Conservation (phyloP, 78 protist species). For the Monosiga brevicollis region DNA sequence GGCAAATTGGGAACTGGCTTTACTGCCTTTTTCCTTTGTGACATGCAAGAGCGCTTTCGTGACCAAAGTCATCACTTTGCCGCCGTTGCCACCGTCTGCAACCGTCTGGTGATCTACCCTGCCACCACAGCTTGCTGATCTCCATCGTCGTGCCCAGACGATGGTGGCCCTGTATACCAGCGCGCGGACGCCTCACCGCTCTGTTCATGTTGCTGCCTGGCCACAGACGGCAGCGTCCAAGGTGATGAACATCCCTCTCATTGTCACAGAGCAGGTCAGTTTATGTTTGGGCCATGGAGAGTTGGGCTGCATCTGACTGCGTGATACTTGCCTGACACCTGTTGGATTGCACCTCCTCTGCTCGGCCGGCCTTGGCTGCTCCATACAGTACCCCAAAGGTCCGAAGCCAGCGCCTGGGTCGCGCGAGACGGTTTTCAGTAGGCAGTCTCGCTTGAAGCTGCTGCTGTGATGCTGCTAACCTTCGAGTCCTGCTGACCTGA, state of each 20-base stretch:
- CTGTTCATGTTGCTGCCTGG: not conserved
- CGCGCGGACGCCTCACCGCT: not conserved
- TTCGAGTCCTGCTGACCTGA: not conserved
- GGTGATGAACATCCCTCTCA: not conserved
- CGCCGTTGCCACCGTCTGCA: not conserved
- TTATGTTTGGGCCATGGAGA: not conserved
- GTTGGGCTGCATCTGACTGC: not conserved
- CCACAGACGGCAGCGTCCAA: not conserved
- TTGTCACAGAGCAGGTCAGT: conserved; percentile 4
- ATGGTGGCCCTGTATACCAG: not conserved
- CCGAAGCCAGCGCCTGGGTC: too few relatives aligned
- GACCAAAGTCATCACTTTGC: not conserved
- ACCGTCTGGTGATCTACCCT: not conserved
- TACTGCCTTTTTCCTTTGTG: not conserved
- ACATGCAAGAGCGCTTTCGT: not conserved
- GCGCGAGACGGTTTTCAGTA: too few relatives aligned
- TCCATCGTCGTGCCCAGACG: not conserved
- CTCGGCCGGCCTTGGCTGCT: not conserved
- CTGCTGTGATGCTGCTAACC: not conserved
- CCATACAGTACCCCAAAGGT: not conserved
- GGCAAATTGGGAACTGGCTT: not conserved
- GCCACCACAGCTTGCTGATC: not conserved
- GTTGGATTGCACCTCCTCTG: too few relatives aligned
- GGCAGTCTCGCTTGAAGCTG: too few relatives aligned
- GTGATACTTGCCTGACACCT: not conserved